Evolutionary conservation across 2,329 filamentous ascomycete species (phyloP).

Genomic region (Exophiala lecanii-corni): DNA sequence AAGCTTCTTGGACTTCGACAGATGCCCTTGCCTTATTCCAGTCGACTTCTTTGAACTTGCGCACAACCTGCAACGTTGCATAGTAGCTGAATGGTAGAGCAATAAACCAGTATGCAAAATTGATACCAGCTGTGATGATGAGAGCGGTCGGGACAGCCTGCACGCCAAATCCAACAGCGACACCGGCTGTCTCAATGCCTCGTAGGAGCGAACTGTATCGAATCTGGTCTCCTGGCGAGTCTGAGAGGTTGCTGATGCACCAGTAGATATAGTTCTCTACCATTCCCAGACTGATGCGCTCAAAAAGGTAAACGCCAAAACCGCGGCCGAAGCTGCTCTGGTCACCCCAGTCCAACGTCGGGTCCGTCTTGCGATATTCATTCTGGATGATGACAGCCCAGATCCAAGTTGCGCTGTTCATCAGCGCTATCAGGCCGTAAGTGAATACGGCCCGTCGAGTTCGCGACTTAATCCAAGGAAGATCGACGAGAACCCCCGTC

Average conservation of each 20-base stretch:
- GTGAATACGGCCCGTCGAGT: conserved; percentile 39
- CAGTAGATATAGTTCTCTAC: conserved; percentile 46
- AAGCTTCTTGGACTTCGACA: background rate
- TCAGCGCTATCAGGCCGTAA: conserved; percentile 38
- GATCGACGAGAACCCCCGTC: conserved; percentile 34
- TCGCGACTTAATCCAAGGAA: conserved; percentile 37
- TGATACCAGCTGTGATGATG: conserved; percentile 43
- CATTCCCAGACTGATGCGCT: conserved; percentile 37
- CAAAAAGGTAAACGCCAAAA: conserved; percentile 42
- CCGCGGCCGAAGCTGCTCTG: conserved; percentile 39
- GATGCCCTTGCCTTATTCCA: background rate
- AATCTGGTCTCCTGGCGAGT: conserved; percentile 43
- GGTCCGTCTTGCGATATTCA: conserved; percentile 41
- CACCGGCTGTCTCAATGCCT: conserved; percentile 40
- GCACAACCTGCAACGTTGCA: conserved; percentile 40
- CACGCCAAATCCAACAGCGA: conserved; percentile 42
- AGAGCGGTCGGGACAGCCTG: conserved; percentile 42
- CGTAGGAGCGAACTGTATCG: conserved; percentile 43
- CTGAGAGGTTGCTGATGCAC: conserved; percentile 44
- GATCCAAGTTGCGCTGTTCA: conserved; percentile 45
- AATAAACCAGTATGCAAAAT: conserved; percentile 40
- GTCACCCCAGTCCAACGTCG: conserved; percentile 42
- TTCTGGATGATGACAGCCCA: conserved; percentile 47
- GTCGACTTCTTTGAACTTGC: conserved; percentile 33
- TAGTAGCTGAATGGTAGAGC: conserved; percentile 43